Percentiles rank a stretch among this genome's conserved stretches.
Conservation (phyloP, 2,329 filamentous ascomycete species). For the Paraconiothyrium sp. region DNA sequence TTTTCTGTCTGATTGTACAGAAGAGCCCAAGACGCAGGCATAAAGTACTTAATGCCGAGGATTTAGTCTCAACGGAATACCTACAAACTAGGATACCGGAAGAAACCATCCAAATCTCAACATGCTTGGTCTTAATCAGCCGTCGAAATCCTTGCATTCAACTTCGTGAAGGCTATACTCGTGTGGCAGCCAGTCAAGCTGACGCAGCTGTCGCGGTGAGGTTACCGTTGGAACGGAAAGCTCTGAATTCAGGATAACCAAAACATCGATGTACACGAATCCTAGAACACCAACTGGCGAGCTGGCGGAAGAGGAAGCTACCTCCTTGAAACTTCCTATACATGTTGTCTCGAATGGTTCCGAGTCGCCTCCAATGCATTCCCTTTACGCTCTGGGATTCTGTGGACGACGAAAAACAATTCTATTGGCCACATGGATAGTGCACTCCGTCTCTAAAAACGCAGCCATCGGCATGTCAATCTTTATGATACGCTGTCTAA, state of each 20-base stretch:
- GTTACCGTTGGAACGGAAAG: background rate
- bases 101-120: background rate
- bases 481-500: too few relatives aligned
- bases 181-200: background rate
- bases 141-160: background rate
- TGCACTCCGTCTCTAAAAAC: too few relatives aligned
- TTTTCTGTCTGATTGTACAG: background rate
- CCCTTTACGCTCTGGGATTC: too few relatives aligned
- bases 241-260: background rate
- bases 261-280: background rate
- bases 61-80: too few relatives aligned
- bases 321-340: too few relatives aligned
- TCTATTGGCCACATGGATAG: too few relatives aligned
- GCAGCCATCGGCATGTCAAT: too few relatives aligned
- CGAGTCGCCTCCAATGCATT: too few relatives aligned
- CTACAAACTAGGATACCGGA: too few relatives aligned
- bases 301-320: too few relatives aligned
- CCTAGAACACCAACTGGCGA: background rate
- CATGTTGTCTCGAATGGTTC: too few relatives aligned
- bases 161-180: background rate
- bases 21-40: background rate
- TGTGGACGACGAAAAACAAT: too few relatives aligned
- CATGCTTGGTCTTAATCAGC: background rate
- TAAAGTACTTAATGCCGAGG: background rate
- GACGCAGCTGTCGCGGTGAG: background rate